Evolutionary conservation across 805 yeast species (phyloP).

Genomic region (Tetrapisispora nanseiensis): DNA sequence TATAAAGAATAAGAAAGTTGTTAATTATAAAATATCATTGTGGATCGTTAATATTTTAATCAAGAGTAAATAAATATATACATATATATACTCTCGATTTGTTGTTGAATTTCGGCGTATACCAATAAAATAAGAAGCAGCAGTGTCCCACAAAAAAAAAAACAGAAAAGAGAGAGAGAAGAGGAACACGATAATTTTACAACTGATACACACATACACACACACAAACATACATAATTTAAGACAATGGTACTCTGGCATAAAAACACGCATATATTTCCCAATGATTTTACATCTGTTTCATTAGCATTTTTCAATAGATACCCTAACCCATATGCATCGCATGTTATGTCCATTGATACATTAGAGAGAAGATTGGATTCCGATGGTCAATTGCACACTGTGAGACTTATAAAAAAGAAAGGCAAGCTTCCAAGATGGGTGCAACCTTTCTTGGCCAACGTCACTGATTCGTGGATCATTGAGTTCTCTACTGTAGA

Average conservation of each 20-base stretch:
- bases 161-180: too few relatives aligned
- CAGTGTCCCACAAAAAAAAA: too few relatives aligned
- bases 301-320: conserved; percentile 67
- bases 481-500: conserved; percentile 71
- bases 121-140: too few relatives aligned
- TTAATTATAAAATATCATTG: too few relatives aligned
- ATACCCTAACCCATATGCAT: conserved; percentile 68
- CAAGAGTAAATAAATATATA: too few relatives aligned
- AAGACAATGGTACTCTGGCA: conserved; percentile 53
- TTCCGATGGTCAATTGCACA: conserved; percentile 51
- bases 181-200: too few relatives aligned
- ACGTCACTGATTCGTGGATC: conserved; percentile 65
- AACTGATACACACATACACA: too few relatives aligned
- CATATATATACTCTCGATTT: too few relatives aligned
- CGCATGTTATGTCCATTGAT: conserved; percentile 78
- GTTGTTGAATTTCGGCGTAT: too few relatives aligned
- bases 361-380: conserved; percentile 56
- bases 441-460: conserved; percentile 65
- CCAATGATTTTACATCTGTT: conserved; percentile 61
- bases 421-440: conserved; percentile 74
- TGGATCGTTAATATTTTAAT: too few relatives aligned
- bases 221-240: too few relatives aligned
- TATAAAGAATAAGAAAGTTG: too few relatives aligned
- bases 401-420: conserved; percentile 67
- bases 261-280: conserved; percentile 45